Conservation (phyloP, 129 eudicot species). For the Flaveria sonorensis region DNA sequence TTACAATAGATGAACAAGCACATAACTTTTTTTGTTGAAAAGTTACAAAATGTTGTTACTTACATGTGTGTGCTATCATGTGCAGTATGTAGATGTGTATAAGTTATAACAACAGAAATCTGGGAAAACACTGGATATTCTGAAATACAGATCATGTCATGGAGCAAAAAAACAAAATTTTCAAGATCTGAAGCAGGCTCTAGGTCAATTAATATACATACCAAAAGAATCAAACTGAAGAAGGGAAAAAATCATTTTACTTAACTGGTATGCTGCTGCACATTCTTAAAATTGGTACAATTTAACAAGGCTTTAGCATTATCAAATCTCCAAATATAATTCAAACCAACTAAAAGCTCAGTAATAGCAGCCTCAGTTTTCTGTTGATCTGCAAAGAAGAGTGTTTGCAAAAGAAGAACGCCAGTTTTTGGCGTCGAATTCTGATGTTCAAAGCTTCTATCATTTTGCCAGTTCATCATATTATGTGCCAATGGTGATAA, state of each 20-base stretch:
- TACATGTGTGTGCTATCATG: too few species aligned
- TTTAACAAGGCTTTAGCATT: conserved; percentile 76
- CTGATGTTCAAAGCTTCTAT: conserved; percentile 90
- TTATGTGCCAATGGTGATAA: conserved; percentile 86
- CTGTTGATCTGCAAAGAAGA: conserved; percentile 71
- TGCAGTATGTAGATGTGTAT: too few species aligned
- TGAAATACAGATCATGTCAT: too few species aligned
- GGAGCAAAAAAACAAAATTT: too few species aligned
- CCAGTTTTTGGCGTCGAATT: conserved; percentile 57
- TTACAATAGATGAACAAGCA: too few species aligned
- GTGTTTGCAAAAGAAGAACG: conserved; percentile 71
- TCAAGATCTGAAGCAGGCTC: too few species aligned
- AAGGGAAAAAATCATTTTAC: background rate
- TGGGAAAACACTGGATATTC: too few species aligned
- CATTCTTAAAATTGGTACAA: conserved; percentile 54
- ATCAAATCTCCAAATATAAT: conserved; percentile 96
- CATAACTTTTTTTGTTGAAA: too few species aligned
- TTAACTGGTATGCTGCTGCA: conserved; percentile 41
- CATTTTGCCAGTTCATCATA: conserved; percentile 96
- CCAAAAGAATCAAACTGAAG: background rate
- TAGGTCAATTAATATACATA: too few species aligned
- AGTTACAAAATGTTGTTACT: too few species aligned
- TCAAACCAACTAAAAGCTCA: conserved; percentile 88
- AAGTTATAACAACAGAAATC: too few species aligned
- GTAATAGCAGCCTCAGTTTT: conserved; percentile 94